phyloP scores from a whole-genome alignment of 495 filamentous ascomycete genomes.

The Neurospora sp. region DNA sequence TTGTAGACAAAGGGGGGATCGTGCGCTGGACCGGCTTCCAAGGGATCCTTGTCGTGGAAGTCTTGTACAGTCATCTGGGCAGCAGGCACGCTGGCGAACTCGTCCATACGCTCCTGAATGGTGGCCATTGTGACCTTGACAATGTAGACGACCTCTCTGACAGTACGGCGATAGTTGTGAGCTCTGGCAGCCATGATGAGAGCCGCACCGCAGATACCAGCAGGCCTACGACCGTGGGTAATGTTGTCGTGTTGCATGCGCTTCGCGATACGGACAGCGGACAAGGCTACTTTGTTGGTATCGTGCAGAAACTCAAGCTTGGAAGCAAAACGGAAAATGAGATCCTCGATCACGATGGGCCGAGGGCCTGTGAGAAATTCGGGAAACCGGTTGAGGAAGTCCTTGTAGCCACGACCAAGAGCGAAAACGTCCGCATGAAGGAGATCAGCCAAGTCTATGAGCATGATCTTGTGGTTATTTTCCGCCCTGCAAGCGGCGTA shows the following conservation, averaged over 20 bases:
- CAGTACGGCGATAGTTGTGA: slow-evolving; percentile 90
- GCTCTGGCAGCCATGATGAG: slow-evolving; percentile 91
- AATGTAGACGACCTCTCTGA: slow-evolving; percentile 88
- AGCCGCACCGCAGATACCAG: slow-evolving; percentile 88
- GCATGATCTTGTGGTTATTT: slow-evolving; percentile 56
- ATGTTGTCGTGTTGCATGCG: slow-evolving; percentile 97
- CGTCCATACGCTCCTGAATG: slow-evolving; percentile 76
- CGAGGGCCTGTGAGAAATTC: slow-evolving; percentile 35
- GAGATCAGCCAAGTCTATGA: slow-evolving; percentile 91
- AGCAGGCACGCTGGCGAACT: slow-evolving; percentile 76
- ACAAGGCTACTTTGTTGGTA: slow-evolving; percentile 70
- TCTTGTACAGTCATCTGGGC: slow-evolving; percentile 75
- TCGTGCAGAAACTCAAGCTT: slow-evolving; percentile 78
- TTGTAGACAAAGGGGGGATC: slow-evolving; percentile 80
- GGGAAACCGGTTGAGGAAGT: slow-evolving; percentile 58
- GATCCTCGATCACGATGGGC: slow-evolving; percentile 66
- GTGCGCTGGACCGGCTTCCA: slow-evolving; percentile 33
- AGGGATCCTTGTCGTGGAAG: slow-evolving; percentile 57
- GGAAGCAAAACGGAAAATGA: slow-evolving; percentile 80
- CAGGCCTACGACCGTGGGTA: slow-evolving; percentile 80
- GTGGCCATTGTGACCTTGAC: slow-evolving; percentile 91
- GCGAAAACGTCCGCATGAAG: slow-evolving; percentile 85
- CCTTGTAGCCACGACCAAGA: slow-evolving; percentile 73
- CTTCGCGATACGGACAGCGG: slow-evolving; percentile 74
- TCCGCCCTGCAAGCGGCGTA: slow-evolving; percentile 74